phyloP scores from a whole-genome alignment of 805 yeast genomes.

The Saccharomycopsis sp. region DNA sequence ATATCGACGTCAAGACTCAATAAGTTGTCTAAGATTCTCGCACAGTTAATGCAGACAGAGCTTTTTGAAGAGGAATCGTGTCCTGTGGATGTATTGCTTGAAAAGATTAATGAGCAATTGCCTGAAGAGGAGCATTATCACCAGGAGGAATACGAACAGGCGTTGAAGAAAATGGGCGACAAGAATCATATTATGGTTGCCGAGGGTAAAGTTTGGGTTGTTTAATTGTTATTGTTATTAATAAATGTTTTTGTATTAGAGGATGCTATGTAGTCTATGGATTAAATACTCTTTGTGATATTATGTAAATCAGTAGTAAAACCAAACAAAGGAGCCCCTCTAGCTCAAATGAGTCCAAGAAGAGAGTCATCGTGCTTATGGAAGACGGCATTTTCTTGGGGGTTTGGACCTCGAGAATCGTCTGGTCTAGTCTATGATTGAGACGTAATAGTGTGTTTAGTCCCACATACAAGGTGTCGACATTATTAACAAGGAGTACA shows the following conservation, averaged over 20 bases:
- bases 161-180: conserved; percentile 36
- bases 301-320: too few relatives aligned
- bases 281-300: too few relatives aligned
- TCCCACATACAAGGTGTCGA: not conserved
- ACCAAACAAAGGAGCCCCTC: too few relatives aligned
- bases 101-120: conserved; percentile 37
- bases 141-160: conserved; percentile 38
- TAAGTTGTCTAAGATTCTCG: conserved; percentile 41
- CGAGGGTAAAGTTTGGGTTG: conserved; percentile 41
- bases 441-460: not conserved
- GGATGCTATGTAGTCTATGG: too few relatives aligned
- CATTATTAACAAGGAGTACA: not conserved
- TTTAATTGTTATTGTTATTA: conserved; percentile 1
- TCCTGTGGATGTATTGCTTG: conserved; percentile 32
- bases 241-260: too few relatives aligned
- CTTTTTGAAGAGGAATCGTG: conserved; percentile 41
- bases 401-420: not conserved
- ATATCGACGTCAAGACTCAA: conserved; percentile 46
- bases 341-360: too few relatives aligned
- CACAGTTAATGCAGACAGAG: conserved; percentile 39
- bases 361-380: not conserved
- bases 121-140: conserved; percentile 44
- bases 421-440: not conserved
- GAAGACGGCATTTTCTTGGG: not conserved
- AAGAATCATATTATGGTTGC: conserved; percentile 43